phyloP scores from a whole-genome alignment of 2,329 filamentous ascomycete genomes.

The Pseudopithomyces maydicus region DNA sequence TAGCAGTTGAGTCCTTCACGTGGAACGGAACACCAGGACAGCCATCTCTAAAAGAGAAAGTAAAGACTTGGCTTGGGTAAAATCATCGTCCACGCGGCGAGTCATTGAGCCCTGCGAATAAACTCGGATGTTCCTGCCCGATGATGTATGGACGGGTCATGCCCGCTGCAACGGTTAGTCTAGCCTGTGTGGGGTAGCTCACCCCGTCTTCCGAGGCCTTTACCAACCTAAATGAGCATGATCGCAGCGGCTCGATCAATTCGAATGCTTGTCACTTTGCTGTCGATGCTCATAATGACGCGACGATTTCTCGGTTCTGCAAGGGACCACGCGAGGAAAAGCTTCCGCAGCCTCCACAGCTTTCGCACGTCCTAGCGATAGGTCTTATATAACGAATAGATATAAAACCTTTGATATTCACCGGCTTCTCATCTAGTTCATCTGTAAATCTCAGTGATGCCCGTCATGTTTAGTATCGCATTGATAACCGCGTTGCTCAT shows the following conservation, averaged over 20 bases:
- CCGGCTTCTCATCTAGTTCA: neutral
- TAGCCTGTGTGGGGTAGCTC: slow-evolving; percentile 8
- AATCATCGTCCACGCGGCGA: no score
- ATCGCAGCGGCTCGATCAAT: neutral
- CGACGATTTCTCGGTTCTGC: neutral
- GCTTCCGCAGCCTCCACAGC: neutral
- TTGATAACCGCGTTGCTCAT: neutral
- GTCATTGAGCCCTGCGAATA: neutral
- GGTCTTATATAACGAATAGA: neutral
- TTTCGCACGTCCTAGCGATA: neutral
- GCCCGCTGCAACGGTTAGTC: neutral
- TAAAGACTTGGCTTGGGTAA: slow-evolving; percentile 29
- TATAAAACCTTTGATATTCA: neutral
- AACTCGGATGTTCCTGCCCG: neutral
- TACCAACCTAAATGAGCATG: neutral
- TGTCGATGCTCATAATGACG: slow-evolving; percentile 8
- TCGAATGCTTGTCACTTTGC: neutral
- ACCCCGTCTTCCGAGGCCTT: slow-evolving; percentile 4
- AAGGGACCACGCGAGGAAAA: neutral
- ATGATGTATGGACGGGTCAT: slow-evolving; percentile 2
- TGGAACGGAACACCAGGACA: slow-evolving; percentile 28
- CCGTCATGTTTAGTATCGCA: neutral
- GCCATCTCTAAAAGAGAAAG: slow-evolving; percentile 24
- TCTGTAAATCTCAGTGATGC: neutral
- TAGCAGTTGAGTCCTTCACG: slow-evolving; percentile 20